These are phyloP conservation scores for Curvularia verruculosa DNA, from an alignment of 2,329 filamentous ascomycete genomes.

Conservation along the genomic window DNA sequence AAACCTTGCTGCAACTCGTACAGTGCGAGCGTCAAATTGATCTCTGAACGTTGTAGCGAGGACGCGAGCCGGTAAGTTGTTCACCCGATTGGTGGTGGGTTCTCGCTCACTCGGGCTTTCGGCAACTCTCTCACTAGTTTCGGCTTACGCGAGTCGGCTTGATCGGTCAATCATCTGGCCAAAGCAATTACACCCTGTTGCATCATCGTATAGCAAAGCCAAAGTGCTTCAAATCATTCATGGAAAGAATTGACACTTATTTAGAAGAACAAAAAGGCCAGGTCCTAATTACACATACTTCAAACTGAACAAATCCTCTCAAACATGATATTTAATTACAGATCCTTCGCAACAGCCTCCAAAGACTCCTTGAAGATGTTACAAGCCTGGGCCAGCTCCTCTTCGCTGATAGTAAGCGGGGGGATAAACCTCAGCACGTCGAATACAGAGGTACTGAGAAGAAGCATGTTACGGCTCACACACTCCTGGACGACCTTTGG, in stretches of 20 bases:
- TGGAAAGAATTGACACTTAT: not conserved
- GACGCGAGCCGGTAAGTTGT: not conserved
- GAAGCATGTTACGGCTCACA: constrained; percentile 38
- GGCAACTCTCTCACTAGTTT: too few relatives aligned
- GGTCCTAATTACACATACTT: not conserved
- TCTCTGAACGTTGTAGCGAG: not conserved
- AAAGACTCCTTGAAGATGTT: constrained; percentile 35
- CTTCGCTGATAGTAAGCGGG: constrained; percentile 36
- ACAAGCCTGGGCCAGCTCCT: constrained; percentile 33
- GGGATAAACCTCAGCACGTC: constrained; percentile 40
- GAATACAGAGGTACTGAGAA: constrained; percentile 40
- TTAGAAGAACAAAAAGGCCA: not conserved
- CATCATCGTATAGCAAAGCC: not conserved
- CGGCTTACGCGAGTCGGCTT: not conserved
- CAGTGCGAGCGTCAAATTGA: not conserved
- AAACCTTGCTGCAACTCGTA: not conserved
- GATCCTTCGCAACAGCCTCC: constrained; percentile 34
- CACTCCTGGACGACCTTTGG: constrained; percentile 38
- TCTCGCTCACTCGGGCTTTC: too few relatives aligned
- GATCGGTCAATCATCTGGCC: not conserved
- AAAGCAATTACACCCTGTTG: not conserved
- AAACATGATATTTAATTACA: constrained; percentile 12
- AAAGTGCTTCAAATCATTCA: not conserved
- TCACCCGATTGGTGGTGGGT: not conserved
- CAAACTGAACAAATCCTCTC: not conserved